A percentile compares a stretch with the other conserved stretches of the same genome.
These are phyloP conservation scores for Botrytis tulipae DNA, from an alignment of 2,329 filamentous ascomycete species.

Conservation along the genomic window DNA sequence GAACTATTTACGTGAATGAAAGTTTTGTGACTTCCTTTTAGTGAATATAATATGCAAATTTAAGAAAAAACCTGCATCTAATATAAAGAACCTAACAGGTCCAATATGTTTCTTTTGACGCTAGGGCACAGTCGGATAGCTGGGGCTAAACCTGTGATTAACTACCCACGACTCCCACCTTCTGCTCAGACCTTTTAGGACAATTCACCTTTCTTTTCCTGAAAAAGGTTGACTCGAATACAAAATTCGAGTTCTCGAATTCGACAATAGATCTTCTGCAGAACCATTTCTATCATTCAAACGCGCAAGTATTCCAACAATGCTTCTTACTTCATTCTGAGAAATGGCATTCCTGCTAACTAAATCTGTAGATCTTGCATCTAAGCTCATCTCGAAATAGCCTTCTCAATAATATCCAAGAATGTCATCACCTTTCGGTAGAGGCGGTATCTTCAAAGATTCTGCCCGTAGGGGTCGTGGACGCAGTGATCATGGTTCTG, in stretches of 20 bases:
- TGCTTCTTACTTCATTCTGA: no score
- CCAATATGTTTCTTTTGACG: background rate
- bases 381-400: no score
- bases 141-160: background rate
- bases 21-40: background rate
- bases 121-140: background rate
- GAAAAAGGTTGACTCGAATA: background rate
- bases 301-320: no score
- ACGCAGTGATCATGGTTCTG: no score
- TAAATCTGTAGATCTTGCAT: no score
- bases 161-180: background rate
- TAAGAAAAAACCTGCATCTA: background rate
- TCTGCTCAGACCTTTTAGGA: background rate
- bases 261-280: no score
- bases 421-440: no score
- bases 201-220: background rate
- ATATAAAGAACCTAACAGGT: background rate
- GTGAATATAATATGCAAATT: background rate
- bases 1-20: background rate
- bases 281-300: no score
- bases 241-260: background rate
- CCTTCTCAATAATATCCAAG: no score
- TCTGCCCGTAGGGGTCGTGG: no score
- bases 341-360: no score
- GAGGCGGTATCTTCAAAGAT: background rate